Conservation (phyloP, 352 stramenopile species). For the Phytophthora cactorum region DNA sequence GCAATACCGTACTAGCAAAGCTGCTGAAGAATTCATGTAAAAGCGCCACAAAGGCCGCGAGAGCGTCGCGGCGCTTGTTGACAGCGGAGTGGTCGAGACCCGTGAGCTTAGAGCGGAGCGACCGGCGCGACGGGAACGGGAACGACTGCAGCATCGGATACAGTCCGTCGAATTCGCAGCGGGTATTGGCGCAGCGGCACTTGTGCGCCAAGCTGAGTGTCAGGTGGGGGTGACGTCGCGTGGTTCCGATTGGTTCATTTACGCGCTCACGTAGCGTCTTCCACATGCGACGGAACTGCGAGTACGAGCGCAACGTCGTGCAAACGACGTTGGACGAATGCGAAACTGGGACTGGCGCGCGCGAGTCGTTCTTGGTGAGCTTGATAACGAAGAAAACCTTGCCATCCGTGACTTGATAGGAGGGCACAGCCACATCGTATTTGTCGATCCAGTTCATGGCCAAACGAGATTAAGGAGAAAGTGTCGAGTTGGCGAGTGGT, state of each 20-base stretch:
- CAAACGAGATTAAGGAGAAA: background rate
- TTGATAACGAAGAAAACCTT: slow-evolving; percentile 43
- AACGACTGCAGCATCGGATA: slow-evolving; percentile 42
- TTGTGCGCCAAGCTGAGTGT: slow-evolving; percentile 12
- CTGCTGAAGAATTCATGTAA: slow-evolving; percentile 52
- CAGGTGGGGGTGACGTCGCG: slow-evolving; percentile 11
- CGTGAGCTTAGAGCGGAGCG: slow-evolving; percentile 37
- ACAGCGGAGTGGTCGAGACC: slow-evolving; percentile 36
- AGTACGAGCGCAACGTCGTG: slow-evolving; percentile 53
- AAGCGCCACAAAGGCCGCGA: slow-evolving; percentile 50
- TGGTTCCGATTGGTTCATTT: slow-evolving; percentile 8
- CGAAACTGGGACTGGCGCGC: slow-evolving; percentile 22
- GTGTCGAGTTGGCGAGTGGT: slow-evolving; percentile 10
- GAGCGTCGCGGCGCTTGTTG: slow-evolving; percentile 40
- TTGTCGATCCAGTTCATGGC: slow-evolving; percentile 47
- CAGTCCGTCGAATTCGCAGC: slow-evolving; percentile 59
- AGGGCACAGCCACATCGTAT: slow-evolving; percentile 39
- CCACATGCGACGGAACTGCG: slow-evolving; percentile 69
- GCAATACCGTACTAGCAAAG: slow-evolving; percentile 42
- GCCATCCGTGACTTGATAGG: slow-evolving; percentile 39
- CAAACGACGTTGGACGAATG: slow-evolving; percentile 26
- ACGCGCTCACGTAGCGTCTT: slow-evolving; percentile 40
- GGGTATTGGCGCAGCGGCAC: slow-evolving; percentile 41
- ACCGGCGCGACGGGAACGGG: slow-evolving; percentile 44
- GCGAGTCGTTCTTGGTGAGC: slow-evolving; percentile 31